Evolutionary conservation across 164 flowering plant species (phyloP), one percentile per base, ranked within the genome.

Genomic region (Aristolochia californica): DNA sequence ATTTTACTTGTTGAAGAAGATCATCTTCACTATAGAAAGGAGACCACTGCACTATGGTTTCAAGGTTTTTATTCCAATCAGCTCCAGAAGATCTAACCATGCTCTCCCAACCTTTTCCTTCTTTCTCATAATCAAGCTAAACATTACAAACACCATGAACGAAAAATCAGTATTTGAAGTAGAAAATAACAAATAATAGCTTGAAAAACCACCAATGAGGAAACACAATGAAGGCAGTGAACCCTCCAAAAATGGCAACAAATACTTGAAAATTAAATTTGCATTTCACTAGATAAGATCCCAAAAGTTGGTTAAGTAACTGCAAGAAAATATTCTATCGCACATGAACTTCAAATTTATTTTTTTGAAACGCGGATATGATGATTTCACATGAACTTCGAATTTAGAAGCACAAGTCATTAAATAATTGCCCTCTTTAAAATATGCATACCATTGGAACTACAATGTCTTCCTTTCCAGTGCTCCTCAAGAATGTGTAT

Each of bases 381-480:
- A 34, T 34, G 40, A 34, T 34, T 34, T 2, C 10, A 34, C 40
- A 8, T 3, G 40, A 7, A 34, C 10, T 5, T 1, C 10, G 11
- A 34, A 34, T 2, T 34, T 34, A 34, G 0, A 34, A 7, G 40
- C 10, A 12, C 40, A 34, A 7, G 40, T 7, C 9, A 8, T 34
- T 34, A 9, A 34, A 34, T 34, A 34, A 34, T 12, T 34, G 10
- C 10, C 11, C 40, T 34, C 40, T 34, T 12, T 34, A 1, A 24
- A 20, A 24, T 8, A 23, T 24, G 8, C 56, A 77, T 83, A 89
- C 96, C 84, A 87, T 85, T 44, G 97, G 97, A 63, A 91, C 97
- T 43, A 87, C 80, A 58, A 91, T 91, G 72, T 91, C 97, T 75
- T 91, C 91, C 74, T 82, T 85, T 21, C 94, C 81, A 1, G 95